Evolutionary conservation across 1,284 basidiomycete species (phyloP).

Genomic region (Heterobasidion irregulare): DNA sequence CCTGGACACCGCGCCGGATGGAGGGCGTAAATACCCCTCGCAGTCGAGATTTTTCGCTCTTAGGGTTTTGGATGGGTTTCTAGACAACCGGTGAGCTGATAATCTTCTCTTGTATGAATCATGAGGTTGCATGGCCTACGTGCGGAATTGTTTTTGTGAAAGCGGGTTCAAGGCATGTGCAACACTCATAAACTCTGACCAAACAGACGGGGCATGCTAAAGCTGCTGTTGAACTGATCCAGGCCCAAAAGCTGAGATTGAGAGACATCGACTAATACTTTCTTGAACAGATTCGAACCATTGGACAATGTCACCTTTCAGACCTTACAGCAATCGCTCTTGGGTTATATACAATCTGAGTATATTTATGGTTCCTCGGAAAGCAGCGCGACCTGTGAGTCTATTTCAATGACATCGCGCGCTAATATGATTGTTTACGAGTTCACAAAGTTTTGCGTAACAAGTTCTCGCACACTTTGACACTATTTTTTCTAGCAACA

Average conservation of each 20-base stretch:
- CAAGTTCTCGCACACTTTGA: constrained; percentile 97
- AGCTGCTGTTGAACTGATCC: too few species aligned
- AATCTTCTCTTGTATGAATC: not conserved
- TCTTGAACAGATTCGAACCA: constrained; percentile 50
- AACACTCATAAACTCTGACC: not conserved
- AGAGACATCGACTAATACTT: not conserved
- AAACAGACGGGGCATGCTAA: too few species aligned
- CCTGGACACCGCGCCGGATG: constrained; percentile 49
- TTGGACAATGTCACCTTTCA: constrained; percentile 64
- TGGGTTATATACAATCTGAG: constrained; percentile 74
- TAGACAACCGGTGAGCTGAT: constrained; percentile 70
- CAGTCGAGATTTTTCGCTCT: constrained; percentile 83
- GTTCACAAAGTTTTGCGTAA: constrained; percentile 72
- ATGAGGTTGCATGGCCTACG: too few species aligned
- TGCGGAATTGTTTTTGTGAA: too few species aligned
- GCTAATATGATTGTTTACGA: constrained; percentile 2
- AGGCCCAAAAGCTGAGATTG: not conserved
- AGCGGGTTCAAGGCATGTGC: not conserved
- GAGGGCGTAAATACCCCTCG: constrained; percentile 56
- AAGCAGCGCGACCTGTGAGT: constrained; percentile 65
- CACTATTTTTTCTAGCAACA: constrained; percentile 88
- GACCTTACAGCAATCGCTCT: constrained; percentile 58
- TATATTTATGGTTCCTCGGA: constrained; percentile 74
- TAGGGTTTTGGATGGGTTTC: constrained; percentile 78
- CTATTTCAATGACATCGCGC: not conserved